Evolutionary conservation across 2,329 filamentous ascomycete species (phyloP), one percentile per base, ranked within the genome.

Genomic region (Hypoxylon sp.): DNA sequence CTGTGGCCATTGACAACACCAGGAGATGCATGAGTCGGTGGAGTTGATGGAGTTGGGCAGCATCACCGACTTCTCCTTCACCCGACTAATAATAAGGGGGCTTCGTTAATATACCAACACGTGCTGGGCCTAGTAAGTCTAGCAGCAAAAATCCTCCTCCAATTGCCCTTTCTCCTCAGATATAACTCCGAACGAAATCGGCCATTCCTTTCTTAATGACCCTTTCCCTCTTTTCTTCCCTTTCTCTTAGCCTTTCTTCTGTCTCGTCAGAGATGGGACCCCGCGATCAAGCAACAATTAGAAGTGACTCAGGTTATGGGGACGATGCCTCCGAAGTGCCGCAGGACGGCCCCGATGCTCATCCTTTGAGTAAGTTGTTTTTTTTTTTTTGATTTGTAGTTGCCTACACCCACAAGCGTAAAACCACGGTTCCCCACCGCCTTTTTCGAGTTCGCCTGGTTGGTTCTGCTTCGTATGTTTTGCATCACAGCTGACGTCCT

Each of bases 281-380:
- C 45, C 65, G 67, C 62, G 68, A 70, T 59, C 62, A 67, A 63
- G 61, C 64, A 59, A 67, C 67, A 51, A 60, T 69, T 38, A 63
- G 64, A 61, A 70, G 68, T 63, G 68, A 70, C 55, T 70, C 68
- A 45, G 68, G 68, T 32, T 67, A 67, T 62, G 68, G 68, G 60
- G 68, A 70, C 57, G 68, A 70, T 55, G 57, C 60, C 51, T 66
- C 66, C 51, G 63, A 68, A 51, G 54, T 57, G 61, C 57, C 63
- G 51, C 62, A 62, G 30, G 62, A 63, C 45, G 61, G 63, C 41
- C 49, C 65, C 41, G 58, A 65, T 60, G 61, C 58, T 48, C 68
- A 70, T 57, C 68, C 68, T 51, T 48, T 70, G 51, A 64, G 68
- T 69, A 49, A 63, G 67, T 65, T 27, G 19, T 7, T n/a, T n/a